Base-by-base conservation (phyloP, 345 rosid genomes). In the Brassica carinata region DNA sequence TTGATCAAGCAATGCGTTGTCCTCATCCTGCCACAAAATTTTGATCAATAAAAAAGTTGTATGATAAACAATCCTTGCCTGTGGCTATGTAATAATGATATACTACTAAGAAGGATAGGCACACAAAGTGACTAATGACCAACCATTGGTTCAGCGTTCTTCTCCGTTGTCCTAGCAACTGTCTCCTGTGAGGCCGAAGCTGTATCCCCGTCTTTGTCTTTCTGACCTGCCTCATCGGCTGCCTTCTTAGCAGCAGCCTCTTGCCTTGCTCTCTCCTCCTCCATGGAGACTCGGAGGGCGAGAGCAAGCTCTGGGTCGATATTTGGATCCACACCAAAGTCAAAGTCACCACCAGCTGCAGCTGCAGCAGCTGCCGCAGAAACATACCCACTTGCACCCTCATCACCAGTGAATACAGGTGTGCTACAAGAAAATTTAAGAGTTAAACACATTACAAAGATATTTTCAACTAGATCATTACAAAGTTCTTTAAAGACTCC, bases 251-350 rank as follows among this genome's bases (percentile, higher is more conserved):
- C 92, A 75, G 92, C 92, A 81, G 97, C 94, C 83, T 91, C 97
- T 83, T 90, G 93, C 82, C 93, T 90, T 77, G 97, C 94, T 84
- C 97, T 92, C 86, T 92, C 97, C 84, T 90, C 97, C 86, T 90
- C 91, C 92, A 92, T 88, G 19, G 94, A 92, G 72, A 89, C 90
- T 77, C 97, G 90, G 68, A 92, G 89, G 29, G 93, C 97, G 26
- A 89, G 93, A 65, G 94, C 94, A 74, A 92, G 85, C 84, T 92
- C 93, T 69, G 97, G 97, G 86, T 92, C 97, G 18, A 90, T 43
- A 67, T 90, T 90, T 72, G 94, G 94, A 86, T 92, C 97, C 7
- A 92, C 89, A 31, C 91, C 97, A 86, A 90, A 90, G 77, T 91
- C 97, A 72, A 79, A 91, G 72, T 83, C 83, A 75, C 81, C 86